Evolutionary conservation across 1,139 yeast genomes (phyloP), one percentile per base, ranked within the genome.

Genomic region (Protomyces gravidus): DNA sequence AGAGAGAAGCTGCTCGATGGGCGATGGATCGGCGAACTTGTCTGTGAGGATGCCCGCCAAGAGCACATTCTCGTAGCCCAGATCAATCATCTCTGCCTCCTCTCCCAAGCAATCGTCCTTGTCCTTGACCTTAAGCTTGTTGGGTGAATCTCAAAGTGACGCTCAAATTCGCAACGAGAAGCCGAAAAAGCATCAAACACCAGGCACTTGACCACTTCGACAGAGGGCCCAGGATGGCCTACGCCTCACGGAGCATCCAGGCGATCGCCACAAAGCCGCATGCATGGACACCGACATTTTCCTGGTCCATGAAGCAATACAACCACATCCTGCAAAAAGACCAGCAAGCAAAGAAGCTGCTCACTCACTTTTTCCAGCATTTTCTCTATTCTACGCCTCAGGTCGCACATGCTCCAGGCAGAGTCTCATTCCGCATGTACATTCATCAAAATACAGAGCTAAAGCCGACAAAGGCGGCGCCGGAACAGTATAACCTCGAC

Each of bases 1-100:
- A 39, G 96, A 85, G 65, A 92, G 82, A 65, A 92, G 82, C 71
- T 97, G 82, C 73, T 92, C 97, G 67, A 92, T 79, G n/a, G 86
- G 78, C 63, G 82, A 76, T 2, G 85, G 56, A 23, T 45, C 45
- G 23, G 50, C 55, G 26, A 56, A 30, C 30, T 30, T 47, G 39
- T 56, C 60, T 3, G 50, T 30, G 28, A 56, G 46, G 39, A 56
- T 47, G 47, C 27, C 36, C 28, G 50, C 46, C 36, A 56, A 23
- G 23, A 56, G 28, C n/a, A 49, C 55, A 33, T 56, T 56, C 40
- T 56, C 53, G 40, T 56, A 50, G 30, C 52, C 60, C 23, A 56
- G 56, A 32, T 50, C 51, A 9, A 56, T 49, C 60, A 56, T 56
- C 11, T n/a, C n/a, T n/a, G n/a, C n/a, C n/a, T n/a, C n/a, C n/a